Evolutionary conservation across 805 yeast species (phyloP), one percentile per base, ranked within the genome.

Genomic region (Starmerella geochares): DNA sequence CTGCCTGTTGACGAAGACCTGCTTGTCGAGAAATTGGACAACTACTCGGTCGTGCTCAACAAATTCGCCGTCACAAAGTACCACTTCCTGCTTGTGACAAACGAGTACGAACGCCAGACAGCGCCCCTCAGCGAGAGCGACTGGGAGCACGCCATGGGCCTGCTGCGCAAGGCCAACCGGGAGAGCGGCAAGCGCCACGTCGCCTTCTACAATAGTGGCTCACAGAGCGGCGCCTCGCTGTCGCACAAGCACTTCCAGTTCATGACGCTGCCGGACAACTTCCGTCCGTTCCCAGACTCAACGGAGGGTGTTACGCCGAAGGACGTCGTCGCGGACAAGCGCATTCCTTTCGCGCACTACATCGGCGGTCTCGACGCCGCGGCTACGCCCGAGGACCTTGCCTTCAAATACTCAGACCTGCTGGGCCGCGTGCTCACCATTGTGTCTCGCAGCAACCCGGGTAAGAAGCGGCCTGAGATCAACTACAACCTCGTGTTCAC

Each of bases 181-280:
- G 57, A 67, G 63, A 20, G 69, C 64, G 69, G 67, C 25, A 67
- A 67, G 32, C 72, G 76, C 50, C 81, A 84, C 72, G 71, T 88
- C 63, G 87, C 87, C 0, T 90, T 90, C 65, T 90, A 78, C 73
- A 90, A 90, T 65, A 80, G 86, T 61, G 98, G 98, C 7, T 78
- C 80, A 17, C 74, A 78, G 58, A 79, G 94, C 54, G 98, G 97
- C 1, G 95, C 95, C n/a, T 86, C 96, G 0, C 92, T 87, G 61
- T 81, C 84, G 43, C 98, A 90, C 68, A 86, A 85, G 63, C 98
- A 90, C 67, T 66, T 92, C 54, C 98, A 92, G 67, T 80, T 88
- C 66, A 70, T 90, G 74, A 72, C 78, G 39, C 69, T 84, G 39
- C 94, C 95, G 1, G 63, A 67, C 7, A 53, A 71, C 20, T 80